Conservation (phyloP, 306 rosid species). For the Cucumis cinereus region DNA sequence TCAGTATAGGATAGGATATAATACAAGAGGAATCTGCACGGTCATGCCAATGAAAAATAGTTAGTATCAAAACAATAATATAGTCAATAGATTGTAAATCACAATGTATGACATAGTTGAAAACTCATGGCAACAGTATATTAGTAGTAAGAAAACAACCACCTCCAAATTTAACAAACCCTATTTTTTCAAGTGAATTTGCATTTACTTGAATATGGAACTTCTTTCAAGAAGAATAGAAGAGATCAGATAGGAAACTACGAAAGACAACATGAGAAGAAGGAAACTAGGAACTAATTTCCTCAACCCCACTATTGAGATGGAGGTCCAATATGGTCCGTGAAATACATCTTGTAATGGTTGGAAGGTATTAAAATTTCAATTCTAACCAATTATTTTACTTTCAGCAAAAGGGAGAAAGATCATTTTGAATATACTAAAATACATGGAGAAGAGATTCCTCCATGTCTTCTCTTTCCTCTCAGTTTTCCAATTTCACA, state of each 20-base stretch:
- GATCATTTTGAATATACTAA: background rate
- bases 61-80: constrained; percentile 13
- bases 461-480: background rate
- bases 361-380: background rate
- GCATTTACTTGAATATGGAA: background rate
- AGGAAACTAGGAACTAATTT: background rate
- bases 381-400: background rate
- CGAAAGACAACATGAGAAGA: background rate
- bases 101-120: background rate
- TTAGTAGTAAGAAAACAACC: background rate
- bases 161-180: background rate
- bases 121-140: background rate
- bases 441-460: background rate
- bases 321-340: background rate
- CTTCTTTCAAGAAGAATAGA: background rate
- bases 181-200: background rate
- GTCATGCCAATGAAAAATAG: constrained; percentile 15
- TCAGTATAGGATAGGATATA: constrained; percentile 50
- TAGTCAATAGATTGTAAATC: background rate
- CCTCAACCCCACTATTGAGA: background rate
- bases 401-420: background rate
- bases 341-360: background rate
- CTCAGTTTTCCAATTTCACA: background rate
- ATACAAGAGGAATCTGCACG: constrained; percentile 70
- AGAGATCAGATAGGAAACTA: background rate